These are phyloP conservation scores for Parastagonospora avenae DNA, from an alignment of 2,329 filamentous ascomycete genomes.

Conservation along the genomic window DNA sequence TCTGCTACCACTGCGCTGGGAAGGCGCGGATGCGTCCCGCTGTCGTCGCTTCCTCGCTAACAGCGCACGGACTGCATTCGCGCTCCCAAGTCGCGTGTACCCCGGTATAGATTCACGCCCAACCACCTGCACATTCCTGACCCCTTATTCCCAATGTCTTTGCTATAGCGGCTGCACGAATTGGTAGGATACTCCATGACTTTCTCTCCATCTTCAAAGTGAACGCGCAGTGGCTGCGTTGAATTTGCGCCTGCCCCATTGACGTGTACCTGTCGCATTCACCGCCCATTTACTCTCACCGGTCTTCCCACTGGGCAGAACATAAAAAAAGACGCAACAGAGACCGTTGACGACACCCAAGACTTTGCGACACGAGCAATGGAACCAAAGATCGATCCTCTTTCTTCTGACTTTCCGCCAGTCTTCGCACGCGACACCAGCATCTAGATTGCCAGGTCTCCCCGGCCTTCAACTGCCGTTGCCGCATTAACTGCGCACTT, in stretches of 20 bases:
- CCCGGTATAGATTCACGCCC: too few relatives aligned
- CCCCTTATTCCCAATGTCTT: too few relatives aligned
- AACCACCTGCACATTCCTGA: too few relatives aligned
- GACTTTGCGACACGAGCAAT: conserved; percentile 26
- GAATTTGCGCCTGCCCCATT: conserved; percentile 1
- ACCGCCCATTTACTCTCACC: conserved; percentile 21
- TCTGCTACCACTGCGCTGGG: conserved; percentile 18
- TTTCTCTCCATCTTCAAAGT: background rate
- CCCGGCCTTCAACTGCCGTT: background rate
- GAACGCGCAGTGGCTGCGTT: background rate
- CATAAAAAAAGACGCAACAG: background rate
- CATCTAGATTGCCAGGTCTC: conserved; percentile 3
- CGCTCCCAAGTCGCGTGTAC: too few relatives aligned
- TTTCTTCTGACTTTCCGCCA: conserved; percentile 44
- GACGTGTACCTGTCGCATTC: conserved; percentile 4
- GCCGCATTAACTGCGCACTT: too few relatives aligned
- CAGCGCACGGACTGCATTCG: background rate
- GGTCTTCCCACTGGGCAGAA: conserved; percentile 2
- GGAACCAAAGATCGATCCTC: conserved; percentile 43
- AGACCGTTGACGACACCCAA: background rate
- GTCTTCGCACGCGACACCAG: conserved; percentile 29
- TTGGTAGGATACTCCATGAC: too few relatives aligned
- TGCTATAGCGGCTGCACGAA: too few relatives aligned
- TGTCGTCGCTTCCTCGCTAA: conserved; percentile 18
- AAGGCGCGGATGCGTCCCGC: conserved; percentile 14